Base-by-base conservation (phyloP, 345 rosid species). In the Euphorbia tirucalli region DNA sequence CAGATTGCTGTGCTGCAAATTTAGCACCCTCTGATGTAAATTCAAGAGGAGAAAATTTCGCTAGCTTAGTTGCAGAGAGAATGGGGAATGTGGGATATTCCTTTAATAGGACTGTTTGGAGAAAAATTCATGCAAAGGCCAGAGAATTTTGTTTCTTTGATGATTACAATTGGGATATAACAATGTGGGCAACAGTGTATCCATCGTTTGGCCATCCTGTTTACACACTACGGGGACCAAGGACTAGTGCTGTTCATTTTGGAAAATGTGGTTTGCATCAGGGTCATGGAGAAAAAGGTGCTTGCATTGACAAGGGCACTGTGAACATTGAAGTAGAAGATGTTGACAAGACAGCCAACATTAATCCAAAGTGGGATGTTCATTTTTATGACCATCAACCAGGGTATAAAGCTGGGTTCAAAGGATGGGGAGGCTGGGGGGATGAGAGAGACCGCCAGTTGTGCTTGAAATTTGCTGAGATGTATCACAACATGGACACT, bases 381-480 rank as follows among this genome's bases (percentile, higher is more conserved):
- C 83, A 69, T 41, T 76, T 87, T 35, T 81, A 65, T 66, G 58
- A 87, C 83, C 74, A 87, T 82, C 98, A 95, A 75, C 78, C 91
- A 0, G 99, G 99, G 49, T 95, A 95, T 78, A 86, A 93, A 85
- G 99, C 94, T 64, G 97, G 98, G 57, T 92, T 92, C 84, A 87
- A 87, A 79, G 99, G 99, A 69, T 95, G 99, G 99, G 99, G 99
- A 76, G 98, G 99, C 74, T 95, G 99, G 99, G 98, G 98, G 0
- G 99, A 95, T 61, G 81, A 84, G 27, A 89, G 99, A 75, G 99
- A 95, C 71, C 79, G 78, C n/a, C 87, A 43, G 39, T 75, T 95
- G 81, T 95, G 98, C 87, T 68, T 95, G 83, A 85, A 76, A 66
- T 88, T 92, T 72, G 90, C 99, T 15, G 71, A 70, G 31, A 84